Conservation (phyloP, 495 filamentous ascomycete species). For the Penicillium tannophilum region DNA sequence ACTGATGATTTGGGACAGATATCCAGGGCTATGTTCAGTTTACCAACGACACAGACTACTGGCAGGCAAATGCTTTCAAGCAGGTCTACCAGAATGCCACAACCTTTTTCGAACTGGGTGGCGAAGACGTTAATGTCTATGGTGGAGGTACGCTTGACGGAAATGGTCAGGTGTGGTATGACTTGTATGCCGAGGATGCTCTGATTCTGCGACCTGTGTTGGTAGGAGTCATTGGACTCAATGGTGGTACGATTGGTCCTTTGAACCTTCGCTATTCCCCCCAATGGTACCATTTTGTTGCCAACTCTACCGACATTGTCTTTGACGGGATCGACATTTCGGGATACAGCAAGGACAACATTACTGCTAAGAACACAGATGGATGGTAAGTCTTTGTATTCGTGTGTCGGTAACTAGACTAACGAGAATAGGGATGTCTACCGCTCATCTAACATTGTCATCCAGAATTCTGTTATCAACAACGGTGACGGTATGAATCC, state of each 20-base stretch:
- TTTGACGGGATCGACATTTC: slow-evolving; percentile 67
- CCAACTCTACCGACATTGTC: slow-evolving; percentile 66
- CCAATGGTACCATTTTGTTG: slow-evolving; percentile 69
- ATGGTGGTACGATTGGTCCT: slow-evolving; percentile 61
- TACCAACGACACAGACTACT: slow-evolving; percentile 67
- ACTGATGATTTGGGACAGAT: slow-evolving; percentile 27
- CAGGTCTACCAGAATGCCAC: slow-evolving; percentile 66
- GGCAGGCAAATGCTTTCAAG: slow-evolving; percentile 62
- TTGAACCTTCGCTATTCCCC: slow-evolving; percentile 65
- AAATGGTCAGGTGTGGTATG: slow-evolving; percentile 73
- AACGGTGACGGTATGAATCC: slow-evolving; percentile 62
- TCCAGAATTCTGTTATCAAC: slow-evolving; percentile 68
- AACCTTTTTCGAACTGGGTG: slow-evolving; percentile 70
- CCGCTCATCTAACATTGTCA: slow-evolving; percentile 60
- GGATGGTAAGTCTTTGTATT: slow-evolving; percentile 49
- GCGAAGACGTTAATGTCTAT: slow-evolving; percentile 69
- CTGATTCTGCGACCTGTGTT: slow-evolving; percentile 63
- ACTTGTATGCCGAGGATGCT: slow-evolving; percentile 56
- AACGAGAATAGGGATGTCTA: slow-evolving; percentile 56
- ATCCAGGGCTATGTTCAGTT: slow-evolving; percentile 61
- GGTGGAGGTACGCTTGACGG: slow-evolving; percentile 64
- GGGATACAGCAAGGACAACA: slow-evolving; percentile 52
- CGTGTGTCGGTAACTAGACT: not conserved
- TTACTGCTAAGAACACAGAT: slow-evolving; percentile 67
- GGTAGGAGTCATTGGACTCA: slow-evolving; percentile 62